Evolutionary conservation across 2,329 filamentous ascomycete species (phyloP).

Genomic region (Stagonosporopsis rhizophila): DNA sequence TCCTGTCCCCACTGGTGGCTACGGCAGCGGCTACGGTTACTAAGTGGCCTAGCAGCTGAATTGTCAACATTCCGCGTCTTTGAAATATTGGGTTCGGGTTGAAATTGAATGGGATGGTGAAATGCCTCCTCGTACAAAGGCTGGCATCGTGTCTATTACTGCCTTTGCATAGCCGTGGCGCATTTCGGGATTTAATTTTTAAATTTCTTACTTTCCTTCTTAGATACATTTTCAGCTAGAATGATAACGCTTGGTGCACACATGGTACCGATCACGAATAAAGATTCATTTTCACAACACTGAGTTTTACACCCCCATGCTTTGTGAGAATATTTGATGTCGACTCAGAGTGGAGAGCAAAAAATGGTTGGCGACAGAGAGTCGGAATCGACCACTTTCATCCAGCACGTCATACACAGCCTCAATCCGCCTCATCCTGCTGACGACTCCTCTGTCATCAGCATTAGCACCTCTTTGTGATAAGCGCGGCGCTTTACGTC

Average conservation of each 20-base stretch:
- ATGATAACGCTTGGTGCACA: constrained; percentile 10
- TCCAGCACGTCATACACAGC: not conserved
- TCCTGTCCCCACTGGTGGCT: constrained; percentile 26
- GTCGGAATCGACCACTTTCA: no score
- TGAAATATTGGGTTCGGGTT: constrained; percentile 12
- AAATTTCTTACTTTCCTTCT: constrained; percentile 20
- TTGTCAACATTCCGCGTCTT: constrained; percentile 3
- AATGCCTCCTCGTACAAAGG: constrained; percentile 8
- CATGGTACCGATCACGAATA: constrained; percentile 1
- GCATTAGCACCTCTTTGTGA: not conserved
- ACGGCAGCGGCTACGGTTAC: constrained; percentile 27
- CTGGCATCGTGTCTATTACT: constrained; percentile 16
- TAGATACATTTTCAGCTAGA: constrained; percentile 18
- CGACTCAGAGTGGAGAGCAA: not conserved
- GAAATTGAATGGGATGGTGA: constrained; percentile 4
- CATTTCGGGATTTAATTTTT: constrained; percentile 17
- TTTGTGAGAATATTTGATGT: not conserved
- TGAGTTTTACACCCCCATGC: no score
- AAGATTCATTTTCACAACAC: not conserved
- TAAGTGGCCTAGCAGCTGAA: constrained; percentile 15
- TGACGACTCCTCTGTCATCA: not conserved
- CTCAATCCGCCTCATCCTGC: not conserved
- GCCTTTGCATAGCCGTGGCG: constrained; percentile 35
- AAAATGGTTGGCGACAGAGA: not conserved
- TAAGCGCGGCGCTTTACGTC: not conserved